phyloP scores from a whole-genome alignment of 1,139 yeast species.

The Blastobotrys indianensis region DNA sequence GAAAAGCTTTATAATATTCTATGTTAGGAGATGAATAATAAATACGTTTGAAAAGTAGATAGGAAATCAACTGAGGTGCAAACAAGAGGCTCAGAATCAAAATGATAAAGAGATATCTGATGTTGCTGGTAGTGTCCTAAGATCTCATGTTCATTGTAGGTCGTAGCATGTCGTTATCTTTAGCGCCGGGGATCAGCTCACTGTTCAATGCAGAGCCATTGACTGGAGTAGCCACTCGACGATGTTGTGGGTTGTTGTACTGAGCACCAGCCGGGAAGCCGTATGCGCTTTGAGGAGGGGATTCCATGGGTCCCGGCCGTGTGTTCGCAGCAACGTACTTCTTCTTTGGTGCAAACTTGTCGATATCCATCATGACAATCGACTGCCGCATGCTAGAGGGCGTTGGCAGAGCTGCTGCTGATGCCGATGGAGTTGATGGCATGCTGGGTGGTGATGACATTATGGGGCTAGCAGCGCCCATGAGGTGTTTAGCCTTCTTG shows the following conservation, averaged over 20 bases:
- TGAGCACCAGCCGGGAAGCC: no score
- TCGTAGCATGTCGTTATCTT: conserved; percentile 24
- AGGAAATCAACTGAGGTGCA: not conserved
- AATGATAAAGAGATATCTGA: not conserved
- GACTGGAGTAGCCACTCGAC: no score
- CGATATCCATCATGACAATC: conserved; percentile 26
- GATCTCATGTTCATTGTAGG: conserved; percentile 30
- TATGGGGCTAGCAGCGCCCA: conserved; percentile 1
- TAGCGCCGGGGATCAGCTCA: conserved; percentile 24
- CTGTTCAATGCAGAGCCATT: conserved; percentile 5
- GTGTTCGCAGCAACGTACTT: conserved; percentile 16
- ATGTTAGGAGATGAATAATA: not conserved
- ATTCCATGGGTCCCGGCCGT: no score
- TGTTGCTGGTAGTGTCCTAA: not conserved
- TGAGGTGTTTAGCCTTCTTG: not conserved
- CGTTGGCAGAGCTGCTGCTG: conserved; percentile 25
- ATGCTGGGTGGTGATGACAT: not conserved
- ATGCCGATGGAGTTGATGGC: conserved; percentile 13
- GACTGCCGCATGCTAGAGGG: conserved; percentile 31
- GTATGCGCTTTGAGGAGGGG: no score
- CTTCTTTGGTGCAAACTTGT: conserved; percentile 32
- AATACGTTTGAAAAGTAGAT: not conserved
- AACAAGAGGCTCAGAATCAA: not conserved
- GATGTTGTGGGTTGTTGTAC: no score
- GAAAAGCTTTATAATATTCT: not conserved